Base-by-base conservation (phyloP, 1,139 yeast species). In the Suhomyces yuchorum region DNA sequence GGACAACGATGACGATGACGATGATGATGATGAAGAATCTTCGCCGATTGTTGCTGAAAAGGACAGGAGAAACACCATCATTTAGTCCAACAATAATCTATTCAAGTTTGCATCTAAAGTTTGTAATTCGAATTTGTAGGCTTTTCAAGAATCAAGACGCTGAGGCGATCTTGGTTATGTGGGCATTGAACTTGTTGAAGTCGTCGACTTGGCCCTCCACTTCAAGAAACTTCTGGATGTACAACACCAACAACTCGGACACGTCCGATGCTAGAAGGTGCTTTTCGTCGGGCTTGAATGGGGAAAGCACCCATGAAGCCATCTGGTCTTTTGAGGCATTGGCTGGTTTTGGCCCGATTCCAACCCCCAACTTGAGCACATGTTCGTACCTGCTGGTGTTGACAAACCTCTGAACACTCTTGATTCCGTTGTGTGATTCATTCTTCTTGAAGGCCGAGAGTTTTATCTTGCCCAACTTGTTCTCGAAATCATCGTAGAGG, bases 321-420 rank as follows among this genome's bases (percentile, higher is more conserved):
- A 75, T 73, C 3, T 67, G 62, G 44, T 65, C 73, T 38, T 57
- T 61, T 14, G 66, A 55, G 1, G 76, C 70, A 50, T 56, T 63
- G 6, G 51, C 47, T 1, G 79, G 80, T 52, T 75, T 75, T 3
- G 80, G 80, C 0, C 80, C 80, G 24, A 75, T 71, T 0, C 79
- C 79, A 6, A 75, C 56, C 0, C 77, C 78, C 24, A 75, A 56
- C 52, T 72, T 73, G 47, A 52, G 66, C 3, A 63, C 60, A 19
- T 50, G 49, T 8, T 44, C 48, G 37, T 41, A 39, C 3, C 38
- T 32, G 18, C 45, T 40, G 6, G 39, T 20, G 7, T 12, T 34
- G 12, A 47, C 19, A 20, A 26, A 50, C 15, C 48, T 52, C 39
- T 57, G 59, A 11, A 72, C 49, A n/a, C 66, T 58, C 44, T 64